Conservation (phyloP, 2,329 filamentous ascomycete genomes). For the Metarhizium humberi region DNA sequence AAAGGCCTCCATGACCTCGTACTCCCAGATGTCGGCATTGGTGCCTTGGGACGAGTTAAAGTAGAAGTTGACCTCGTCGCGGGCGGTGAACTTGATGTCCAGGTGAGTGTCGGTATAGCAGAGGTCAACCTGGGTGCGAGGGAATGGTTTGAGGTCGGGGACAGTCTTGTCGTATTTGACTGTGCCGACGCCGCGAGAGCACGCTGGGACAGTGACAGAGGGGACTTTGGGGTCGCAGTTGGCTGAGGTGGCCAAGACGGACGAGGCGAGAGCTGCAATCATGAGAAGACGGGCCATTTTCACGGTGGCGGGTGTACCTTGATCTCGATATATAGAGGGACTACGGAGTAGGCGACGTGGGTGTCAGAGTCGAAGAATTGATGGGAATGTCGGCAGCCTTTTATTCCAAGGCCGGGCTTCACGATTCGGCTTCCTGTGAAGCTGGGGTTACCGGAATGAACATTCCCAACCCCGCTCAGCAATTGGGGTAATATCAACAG, state of each 20-base stretch:
- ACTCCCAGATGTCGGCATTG: conserved; percentile 38
- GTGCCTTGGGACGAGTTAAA: conserved; percentile 31
- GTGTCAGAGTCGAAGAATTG: neutral
- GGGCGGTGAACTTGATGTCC: conserved; percentile 32
- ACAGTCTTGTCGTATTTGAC: conserved; percentile 31
- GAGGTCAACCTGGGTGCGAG: conserved; percentile 33
- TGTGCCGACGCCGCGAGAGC: conserved; percentile 22
- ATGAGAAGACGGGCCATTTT: conserved; percentile 4
- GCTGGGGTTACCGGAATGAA: neutral
- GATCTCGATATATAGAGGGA: neutral
- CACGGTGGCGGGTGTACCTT: neutral
- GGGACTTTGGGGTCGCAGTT: conserved; percentile 10
- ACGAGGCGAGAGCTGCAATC: conserved; percentile 2
- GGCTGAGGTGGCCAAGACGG: conserved; percentile 1
- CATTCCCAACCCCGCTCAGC: neutral
- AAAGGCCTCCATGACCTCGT: conserved; percentile 43
- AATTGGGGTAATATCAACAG: neutral
- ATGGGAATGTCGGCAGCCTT: neutral
- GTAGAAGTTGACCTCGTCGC: conserved; percentile 36
- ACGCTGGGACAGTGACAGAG: conserved; percentile 28
- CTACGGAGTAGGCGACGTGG: neutral
- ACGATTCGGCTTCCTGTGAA: neutral
- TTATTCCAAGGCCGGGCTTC: neutral
- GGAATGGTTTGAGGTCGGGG: conserved; percentile 30
- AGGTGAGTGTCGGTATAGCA: conserved; percentile 35